Evolutionary conservation across 495 filamentous ascomycete species (phyloP), one percentile per base, ranked within the genome.

Genomic region (Thozetella sp.): DNA sequence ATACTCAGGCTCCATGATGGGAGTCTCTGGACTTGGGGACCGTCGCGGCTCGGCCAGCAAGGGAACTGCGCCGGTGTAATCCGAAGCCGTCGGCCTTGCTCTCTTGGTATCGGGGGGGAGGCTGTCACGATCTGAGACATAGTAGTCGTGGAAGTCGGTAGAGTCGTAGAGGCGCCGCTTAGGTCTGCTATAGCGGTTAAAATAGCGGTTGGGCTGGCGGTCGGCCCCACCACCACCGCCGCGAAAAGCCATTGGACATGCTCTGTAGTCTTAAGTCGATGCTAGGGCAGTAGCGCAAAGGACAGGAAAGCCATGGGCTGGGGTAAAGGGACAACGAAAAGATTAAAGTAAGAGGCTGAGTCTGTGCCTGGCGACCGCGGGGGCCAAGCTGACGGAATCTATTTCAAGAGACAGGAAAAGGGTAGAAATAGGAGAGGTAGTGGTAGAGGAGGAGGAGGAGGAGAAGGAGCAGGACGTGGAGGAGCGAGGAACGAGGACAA

Each of bases 191-290:
- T 61, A 60, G 17, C 50, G 53, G 56, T 51, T 59, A 11, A 56
- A 59, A 17, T 37, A 51, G 17, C 57, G 59, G 59, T 63, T 53
- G 30, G 68, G 66, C 61, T 61, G 67, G 67, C 60, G 60, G 9
- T 63, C 56, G 65, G 67, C 62, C 67, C 71, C 68, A 67, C 68
- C 71, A 64, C n/a, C 43, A 52, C 48, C 58, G 57, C 57, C 58
- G 61, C 43, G 68, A n/a, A 56, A 54, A 58, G 68, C 71, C 71
- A 73, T 73, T 58, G 68, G 61, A 70, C 71, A 73, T 73, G 55
- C 65, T 73, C 70, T 57, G 58, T 10, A 48, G 51, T 27, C 6
- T 19, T 3, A 51, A 24, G 23, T 11, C 24, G 25, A 48, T 24
- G 23, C 25, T 20, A 22, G 53, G 25, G n/a, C 34, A 25, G 22